A percentile compares a stretch with the other conserved stretches of the same genome.
Conservation (phyloP, 2,329 filamentous ascomycete genomes). For the Colletotrichum spaethianum region DNA sequence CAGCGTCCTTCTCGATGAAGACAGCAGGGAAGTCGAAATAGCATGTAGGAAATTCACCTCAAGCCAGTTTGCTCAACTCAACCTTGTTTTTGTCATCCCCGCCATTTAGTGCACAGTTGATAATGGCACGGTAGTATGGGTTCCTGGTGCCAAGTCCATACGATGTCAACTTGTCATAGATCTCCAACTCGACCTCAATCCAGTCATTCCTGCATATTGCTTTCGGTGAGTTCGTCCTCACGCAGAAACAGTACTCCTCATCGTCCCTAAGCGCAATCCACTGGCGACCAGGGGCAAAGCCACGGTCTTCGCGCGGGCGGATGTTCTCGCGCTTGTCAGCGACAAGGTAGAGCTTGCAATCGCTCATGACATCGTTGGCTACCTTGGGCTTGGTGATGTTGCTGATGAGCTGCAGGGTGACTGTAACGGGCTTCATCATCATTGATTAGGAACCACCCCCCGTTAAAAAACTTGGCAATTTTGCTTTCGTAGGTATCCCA, state of each 20-base stretch:
- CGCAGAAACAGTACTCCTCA: slow-evolving; percentile 33
- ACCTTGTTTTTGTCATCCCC: slow-evolving; percentile 6
- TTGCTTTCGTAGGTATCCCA: slow-evolving; percentile 24
- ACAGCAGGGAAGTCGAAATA: slow-evolving; percentile 20
- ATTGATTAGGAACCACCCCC: slow-evolving; percentile 35
- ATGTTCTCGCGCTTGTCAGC: slow-evolving; percentile 14
- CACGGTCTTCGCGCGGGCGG: slow-evolving; percentile 13
- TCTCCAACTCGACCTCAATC: slow-evolving; percentile 15
- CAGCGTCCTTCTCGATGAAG: slow-evolving; percentile 23
- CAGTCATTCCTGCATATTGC: slow-evolving; percentile 14
- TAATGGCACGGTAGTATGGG: slow-evolving; percentile 20
- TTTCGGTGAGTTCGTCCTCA: slow-evolving; percentile 22
- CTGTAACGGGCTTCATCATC: slow-evolving; percentile 27
- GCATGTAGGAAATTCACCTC: slow-evolving; percentile 58
- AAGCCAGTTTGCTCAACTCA: slow-evolving; percentile 64
- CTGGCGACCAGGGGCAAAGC: slow-evolving; percentile 9
- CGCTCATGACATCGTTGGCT: slow-evolving; percentile 33
- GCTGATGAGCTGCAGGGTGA: slow-evolving; percentile 14
- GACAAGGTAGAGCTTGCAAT: slow-evolving; percentile 20
- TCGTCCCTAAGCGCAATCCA: slow-evolving; percentile 17
- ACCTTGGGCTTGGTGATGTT: slow-evolving; percentile 37
- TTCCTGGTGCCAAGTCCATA: slow-evolving; percentile 19
- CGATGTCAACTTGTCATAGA: slow-evolving; percentile 19
- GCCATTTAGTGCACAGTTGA: slow-evolving; percentile 25
- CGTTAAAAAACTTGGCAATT: slow-evolving; percentile 39